Percentiles rank a stretch among this genome's conserved stretches.
These are phyloP conservation scores for Corymbia citriodora DNA, from an alignment of 441 rosid genomes.

Conservation along the genomic window DNA sequence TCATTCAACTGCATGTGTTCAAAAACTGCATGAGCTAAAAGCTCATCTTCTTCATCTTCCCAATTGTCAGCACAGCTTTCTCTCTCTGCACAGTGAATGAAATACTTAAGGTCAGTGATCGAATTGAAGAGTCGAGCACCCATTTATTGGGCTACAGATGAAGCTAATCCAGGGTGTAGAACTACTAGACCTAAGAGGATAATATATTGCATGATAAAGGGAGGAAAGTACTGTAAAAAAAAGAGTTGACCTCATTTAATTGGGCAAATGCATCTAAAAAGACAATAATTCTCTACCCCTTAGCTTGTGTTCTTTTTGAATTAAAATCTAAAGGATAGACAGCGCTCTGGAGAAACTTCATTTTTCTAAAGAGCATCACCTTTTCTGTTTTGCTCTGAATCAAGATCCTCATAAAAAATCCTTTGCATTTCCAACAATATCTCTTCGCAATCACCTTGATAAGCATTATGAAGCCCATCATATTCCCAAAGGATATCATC, in stretches of 20 bases:
- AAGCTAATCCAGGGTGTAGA: background rate
- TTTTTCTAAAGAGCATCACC: slow-evolving; percentile 13
- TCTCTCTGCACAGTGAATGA: slow-evolving; percentile 33
- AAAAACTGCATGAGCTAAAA: slow-evolving; percentile 70
- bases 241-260: background rate
- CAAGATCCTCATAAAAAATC: slow-evolving; percentile 78
- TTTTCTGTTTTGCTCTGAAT: slow-evolving; percentile 20
- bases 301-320: background rate
- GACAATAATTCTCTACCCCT: background rate
- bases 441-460: slow-evolving; percentile 77
- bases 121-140: background rate
- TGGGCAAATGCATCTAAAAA: background rate
- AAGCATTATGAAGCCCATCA: slow-evolving; percentile 54
- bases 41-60: slow-evolving; percentile 88
- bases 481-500: slow-evolving; percentile 81
- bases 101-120: slow-evolving; percentile 17
- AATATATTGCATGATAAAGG: background rate
- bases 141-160: background rate
- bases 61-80: slow-evolving; percentile 36
- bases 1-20: slow-evolving; percentile 71
- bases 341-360: background rate
- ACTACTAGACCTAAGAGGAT: background rate
- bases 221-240: background rate
- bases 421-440: slow-evolving; percentile 84
- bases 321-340: background rate